A percentile compares a stretch with the other conserved stretches of the same genome.
These are phyloP conservation scores for Gloeophyllum trabeum DNA, from an alignment of 768 basidiomycete genomes.

Conservation along the genomic window DNA sequence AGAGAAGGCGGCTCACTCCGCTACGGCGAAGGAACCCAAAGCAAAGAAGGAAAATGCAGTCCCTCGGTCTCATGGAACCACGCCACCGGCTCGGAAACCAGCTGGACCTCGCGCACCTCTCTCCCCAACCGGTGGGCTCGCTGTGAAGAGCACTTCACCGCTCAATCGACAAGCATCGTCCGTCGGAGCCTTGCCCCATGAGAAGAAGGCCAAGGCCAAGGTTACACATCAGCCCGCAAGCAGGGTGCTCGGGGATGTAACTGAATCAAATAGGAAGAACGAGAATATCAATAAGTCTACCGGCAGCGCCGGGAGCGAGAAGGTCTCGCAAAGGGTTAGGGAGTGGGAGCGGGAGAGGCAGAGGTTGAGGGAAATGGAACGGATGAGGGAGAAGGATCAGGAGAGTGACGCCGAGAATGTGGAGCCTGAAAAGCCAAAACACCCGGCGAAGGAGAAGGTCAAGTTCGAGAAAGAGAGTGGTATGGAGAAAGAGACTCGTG, in stretches of 20 bases:
- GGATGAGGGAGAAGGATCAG: constrained; percentile 26
- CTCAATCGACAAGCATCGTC: no score
- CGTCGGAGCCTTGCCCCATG: background rate
- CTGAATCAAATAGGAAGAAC: constrained; percentile 11
- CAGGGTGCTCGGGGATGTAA: background rate
- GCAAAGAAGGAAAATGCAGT: constrained; percentile 30
- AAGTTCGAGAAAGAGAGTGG: constrained; percentile 15
- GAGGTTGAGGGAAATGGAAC: constrained; percentile 58
- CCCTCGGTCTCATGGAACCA: background rate
- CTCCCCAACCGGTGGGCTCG: background rate
- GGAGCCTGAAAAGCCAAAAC: constrained; percentile 16
- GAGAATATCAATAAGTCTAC: background rate
- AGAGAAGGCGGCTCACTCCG: constrained; percentile 5
- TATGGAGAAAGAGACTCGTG: constrained; percentile 5
- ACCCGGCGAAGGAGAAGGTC: constrained; percentile 9
- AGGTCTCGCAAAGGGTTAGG: constrained; percentile 46
- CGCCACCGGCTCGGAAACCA: background rate
- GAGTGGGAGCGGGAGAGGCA: constrained; percentile 83
- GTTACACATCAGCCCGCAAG: background rate
- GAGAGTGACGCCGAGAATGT: constrained; percentile 19
- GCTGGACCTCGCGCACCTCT: background rate
- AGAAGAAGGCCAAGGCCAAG: constrained; percentile 2
- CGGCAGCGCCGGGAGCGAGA: background rate
- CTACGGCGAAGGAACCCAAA: constrained; percentile 5
- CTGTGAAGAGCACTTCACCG: background rate